Evolutionary conservation across 2,329 filamentous ascomycete species (phyloP), one percentile per base, ranked within the genome.

Genomic region (Apiospora saccharicola): DNA sequence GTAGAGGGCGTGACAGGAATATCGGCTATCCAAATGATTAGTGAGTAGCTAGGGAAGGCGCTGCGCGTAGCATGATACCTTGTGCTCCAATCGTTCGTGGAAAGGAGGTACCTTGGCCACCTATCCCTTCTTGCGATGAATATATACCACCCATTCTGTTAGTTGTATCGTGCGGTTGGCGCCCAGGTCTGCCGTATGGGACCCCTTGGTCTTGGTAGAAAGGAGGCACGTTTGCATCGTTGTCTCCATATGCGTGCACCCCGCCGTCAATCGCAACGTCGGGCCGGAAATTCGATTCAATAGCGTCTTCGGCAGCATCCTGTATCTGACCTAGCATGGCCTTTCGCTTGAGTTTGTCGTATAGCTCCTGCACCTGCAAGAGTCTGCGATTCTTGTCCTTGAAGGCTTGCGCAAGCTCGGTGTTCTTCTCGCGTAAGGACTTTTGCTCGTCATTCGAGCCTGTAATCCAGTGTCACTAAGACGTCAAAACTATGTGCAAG

Each of bases 351-450:
- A 90, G 81, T 73, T 87, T 90, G 76, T 90, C 88, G 74, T 91
- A 91, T 2, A 90, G 82, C 74, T 90, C 88, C 76, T 94, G 93
- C 3, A 90, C 88, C 73, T 94, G 91, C 6, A 90, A 82, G 3
- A 93, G 87, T 72, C 91, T 92, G 67, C 89, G 90, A 75, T 85
- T 90, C 80, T 96, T 96, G 30, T 95, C 92, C 71, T 88, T 89
- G 76, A 90, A 91, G 4, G 90, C 86, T 30, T 90, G 86, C 5
- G 86, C 84, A 1, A 97, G 83, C 47, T 96, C 92, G 24, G 93
- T 88, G 74, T 95, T 93, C 81, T 93, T 95, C 68, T 88, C 87
- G 70, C 90, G 86, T 14, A 96, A 83, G 12, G 85, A 84, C 30
- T 91, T 88, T 71, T 93, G 90, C 44, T 93, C 90, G 12, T 85